These are phyloP conservation scores for Mycena galopus DNA, from an alignment of 768 basidiomycete genomes.

Conservation along the genomic window DNA sequence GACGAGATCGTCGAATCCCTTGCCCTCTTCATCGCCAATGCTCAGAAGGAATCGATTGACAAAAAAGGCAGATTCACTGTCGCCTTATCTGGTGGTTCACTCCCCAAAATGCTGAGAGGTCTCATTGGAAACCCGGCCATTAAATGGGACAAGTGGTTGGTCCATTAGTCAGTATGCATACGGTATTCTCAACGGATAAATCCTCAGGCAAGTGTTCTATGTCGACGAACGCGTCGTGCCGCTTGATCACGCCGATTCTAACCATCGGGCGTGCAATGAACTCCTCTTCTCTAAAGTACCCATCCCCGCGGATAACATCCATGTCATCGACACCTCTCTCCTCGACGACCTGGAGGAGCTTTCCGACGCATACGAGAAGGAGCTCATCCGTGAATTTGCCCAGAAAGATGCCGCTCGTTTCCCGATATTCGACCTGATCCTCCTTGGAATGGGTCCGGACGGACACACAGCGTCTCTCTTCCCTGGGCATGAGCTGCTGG, in stretches of 20 bases:
- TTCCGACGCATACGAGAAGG: slow-evolving; percentile 82
- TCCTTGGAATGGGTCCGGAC: slow-evolving; percentile 96
- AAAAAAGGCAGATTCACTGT: slow-evolving; percentile 93
- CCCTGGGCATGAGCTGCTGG: slow-evolving; percentile 88
- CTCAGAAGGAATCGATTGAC: slow-evolving; percentile 89
- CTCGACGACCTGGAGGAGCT: slow-evolving; percentile 86
- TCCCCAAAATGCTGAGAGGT: slow-evolving; percentile 84
- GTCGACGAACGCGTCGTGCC: slow-evolving; percentile 97
- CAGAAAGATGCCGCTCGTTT: slow-evolving; percentile 94
- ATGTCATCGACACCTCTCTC: slow-evolving; percentile 79
- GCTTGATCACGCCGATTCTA: slow-evolving; percentile 93
- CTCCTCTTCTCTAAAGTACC: slow-evolving; percentile 87
- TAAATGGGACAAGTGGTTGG: slow-evolving; percentile 95
- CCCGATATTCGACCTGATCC: slow-evolving; percentile 96
- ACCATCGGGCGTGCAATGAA: slow-evolving; percentile 81
- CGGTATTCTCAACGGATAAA: neutral
- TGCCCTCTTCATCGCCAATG: slow-evolving; percentile 85
- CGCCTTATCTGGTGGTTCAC: slow-evolving; percentile 93
- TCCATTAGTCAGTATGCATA: slow-evolving; percentile 19
- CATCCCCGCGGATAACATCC: slow-evolving; percentile 83
- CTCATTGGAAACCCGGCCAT: slow-evolving; percentile 75
- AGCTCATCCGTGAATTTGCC: slow-evolving; percentile 92
- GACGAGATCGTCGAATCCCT: slow-evolving; percentile 73
- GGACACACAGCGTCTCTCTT: slow-evolving; percentile 99
- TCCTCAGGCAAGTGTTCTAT: slow-evolving; percentile 93